phyloP scores from a whole-genome alignment of 352 stramenopile species.

The Phytopythium delawarense region DNA sequence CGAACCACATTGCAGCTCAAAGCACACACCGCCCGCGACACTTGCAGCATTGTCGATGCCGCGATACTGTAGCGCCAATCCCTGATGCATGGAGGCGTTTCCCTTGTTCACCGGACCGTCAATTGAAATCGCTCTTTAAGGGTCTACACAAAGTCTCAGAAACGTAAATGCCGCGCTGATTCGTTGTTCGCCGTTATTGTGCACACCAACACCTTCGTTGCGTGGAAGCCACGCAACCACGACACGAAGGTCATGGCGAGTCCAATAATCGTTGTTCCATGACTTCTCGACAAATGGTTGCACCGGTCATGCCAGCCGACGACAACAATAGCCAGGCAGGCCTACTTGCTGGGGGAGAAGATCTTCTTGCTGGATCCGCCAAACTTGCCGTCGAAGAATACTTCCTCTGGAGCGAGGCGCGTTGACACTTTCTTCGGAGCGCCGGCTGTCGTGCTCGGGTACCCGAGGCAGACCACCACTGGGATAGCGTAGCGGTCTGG shows the following conservation, averaged over 20 bases:
- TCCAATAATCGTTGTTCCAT: not conserved
- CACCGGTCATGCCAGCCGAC: no score
- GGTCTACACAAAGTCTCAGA: not conserved
- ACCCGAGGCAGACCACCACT: constrained; percentile 68
- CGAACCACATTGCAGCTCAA: no score
- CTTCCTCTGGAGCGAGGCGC: constrained; percentile 50
- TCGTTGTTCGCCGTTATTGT: not conserved
- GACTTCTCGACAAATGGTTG: no score
- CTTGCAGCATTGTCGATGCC: no score
- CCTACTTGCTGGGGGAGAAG: constrained; percentile 33
- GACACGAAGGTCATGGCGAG: no score
- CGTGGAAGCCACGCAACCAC: no score
- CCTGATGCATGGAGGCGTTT: not conserved
- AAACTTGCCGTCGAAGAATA: constrained; percentile 88
- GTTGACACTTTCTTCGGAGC: constrained; percentile 23
- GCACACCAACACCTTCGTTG: no score
- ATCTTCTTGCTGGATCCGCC: constrained; percentile 55
- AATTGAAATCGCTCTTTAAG: not conserved
- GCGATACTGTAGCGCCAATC: no score
- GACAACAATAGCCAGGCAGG: not conserved
- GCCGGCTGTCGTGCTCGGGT: constrained; percentile 24
- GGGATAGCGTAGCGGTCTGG: constrained; percentile 74
- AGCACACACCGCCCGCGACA: no score
- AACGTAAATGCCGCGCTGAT: not conserved
- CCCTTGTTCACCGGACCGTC: not conserved